Evolutionary conservation across 2,329 filamentous ascomycete genomes (phyloP).

Genomic region (Macrophomina tecta): DNA sequence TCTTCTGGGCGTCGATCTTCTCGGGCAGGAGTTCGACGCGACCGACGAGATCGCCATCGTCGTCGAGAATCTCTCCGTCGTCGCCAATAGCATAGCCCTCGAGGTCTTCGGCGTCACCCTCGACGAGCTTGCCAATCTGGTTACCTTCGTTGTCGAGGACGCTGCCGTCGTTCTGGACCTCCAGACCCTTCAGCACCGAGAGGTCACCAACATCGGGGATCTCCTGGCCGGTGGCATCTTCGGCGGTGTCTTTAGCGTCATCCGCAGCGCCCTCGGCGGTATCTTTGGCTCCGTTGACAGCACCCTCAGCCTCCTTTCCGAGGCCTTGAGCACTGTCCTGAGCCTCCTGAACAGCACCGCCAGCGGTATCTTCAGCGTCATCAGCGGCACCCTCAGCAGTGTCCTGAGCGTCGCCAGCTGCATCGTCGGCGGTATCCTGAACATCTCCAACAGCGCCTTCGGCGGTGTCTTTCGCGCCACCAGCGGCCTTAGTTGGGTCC

Average conservation of each 20-base stretch:
- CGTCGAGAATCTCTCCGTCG: constrained; percentile 62
- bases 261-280: constrained; percentile 31
- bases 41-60: constrained; percentile 61
- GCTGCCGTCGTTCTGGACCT: constrained; percentile 61
- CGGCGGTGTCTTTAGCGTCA: constrained; percentile 32
- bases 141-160: constrained; percentile 60
- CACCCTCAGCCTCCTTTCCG: constrained; percentile 24
- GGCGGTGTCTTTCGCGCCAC: constrained; percentile 43
- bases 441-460: constrained; percentile 35
- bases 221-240: constrained; percentile 37
- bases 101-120: constrained; percentile 60
- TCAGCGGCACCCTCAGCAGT: constrained; percentile 43
- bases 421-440: constrained; percentile 38
- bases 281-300: constrained; percentile 33
- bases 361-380: constrained; percentile 38
- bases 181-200: constrained; percentile 55
- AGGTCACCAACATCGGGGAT: constrained; percentile 50
- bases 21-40: constrained; percentile 58
- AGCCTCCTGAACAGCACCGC: constrained; percentile 34
- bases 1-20: constrained; percentile 44
- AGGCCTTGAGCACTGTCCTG: constrained; percentile 32
- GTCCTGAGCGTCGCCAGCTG: constrained; percentile 43
- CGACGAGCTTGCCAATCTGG: constrained; percentile 55
- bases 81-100: constrained; percentile 59
- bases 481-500: constrained; percentile 45